These are phyloP conservation scores for Colletotrichum siamense DNA, from an alignment of 2,329 filamentous ascomycete genomes.

Conservation along the genomic window DNA sequence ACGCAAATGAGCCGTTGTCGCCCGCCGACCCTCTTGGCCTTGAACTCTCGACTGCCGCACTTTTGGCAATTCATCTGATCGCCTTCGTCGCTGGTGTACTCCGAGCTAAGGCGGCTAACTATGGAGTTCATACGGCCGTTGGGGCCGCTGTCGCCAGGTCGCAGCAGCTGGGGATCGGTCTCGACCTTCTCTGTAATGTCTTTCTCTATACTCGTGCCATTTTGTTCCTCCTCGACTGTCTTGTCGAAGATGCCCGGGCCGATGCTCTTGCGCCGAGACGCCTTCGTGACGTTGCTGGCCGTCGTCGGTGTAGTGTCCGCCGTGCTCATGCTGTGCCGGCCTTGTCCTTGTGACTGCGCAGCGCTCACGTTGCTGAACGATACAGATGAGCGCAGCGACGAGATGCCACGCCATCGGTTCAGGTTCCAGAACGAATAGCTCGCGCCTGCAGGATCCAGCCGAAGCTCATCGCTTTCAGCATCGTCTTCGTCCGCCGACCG, in stretches of 20 bases:
- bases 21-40: slow-evolving; percentile 59
- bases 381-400: slow-evolving; percentile 24
- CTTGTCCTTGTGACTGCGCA: not conserved
- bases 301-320: slow-evolving; percentile 2
- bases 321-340: slow-evolving; percentile 13
- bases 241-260: slow-evolving; percentile 21
- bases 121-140: slow-evolving; percentile 44
- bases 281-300: slow-evolving; percentile 18
- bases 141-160: slow-evolving; percentile 18
- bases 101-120: slow-evolving; percentile 62
- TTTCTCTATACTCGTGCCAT: not conserved
- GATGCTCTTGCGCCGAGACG: slow-evolving; percentile 30
- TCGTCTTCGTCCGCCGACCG: slow-evolving; percentile 41
- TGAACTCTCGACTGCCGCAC: slow-evolving; percentile 68
- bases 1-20: slow-evolving; percentile 66
- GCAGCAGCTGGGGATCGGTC: slow-evolving; percentile 17
- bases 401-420: slow-evolving; percentile 55
- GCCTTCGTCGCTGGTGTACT: slow-evolving; percentile 41
- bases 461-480: slow-evolving; percentile 44
- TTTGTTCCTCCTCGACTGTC: slow-evolving; percentile 10
- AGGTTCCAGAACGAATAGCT: slow-evolving; percentile 63
- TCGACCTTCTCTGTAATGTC: slow-evolving; percentile 5
- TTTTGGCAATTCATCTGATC: slow-evolving; percentile 59
- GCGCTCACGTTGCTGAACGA: slow-evolving; percentile 6
- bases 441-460: slow-evolving; percentile 42